A percentile compares a stretch with the other conserved stretches of the same genome.
phyloP scores from a whole-genome alignment of 2,329 filamentous ascomycete species.

The Fusarium sp. region DNA sequence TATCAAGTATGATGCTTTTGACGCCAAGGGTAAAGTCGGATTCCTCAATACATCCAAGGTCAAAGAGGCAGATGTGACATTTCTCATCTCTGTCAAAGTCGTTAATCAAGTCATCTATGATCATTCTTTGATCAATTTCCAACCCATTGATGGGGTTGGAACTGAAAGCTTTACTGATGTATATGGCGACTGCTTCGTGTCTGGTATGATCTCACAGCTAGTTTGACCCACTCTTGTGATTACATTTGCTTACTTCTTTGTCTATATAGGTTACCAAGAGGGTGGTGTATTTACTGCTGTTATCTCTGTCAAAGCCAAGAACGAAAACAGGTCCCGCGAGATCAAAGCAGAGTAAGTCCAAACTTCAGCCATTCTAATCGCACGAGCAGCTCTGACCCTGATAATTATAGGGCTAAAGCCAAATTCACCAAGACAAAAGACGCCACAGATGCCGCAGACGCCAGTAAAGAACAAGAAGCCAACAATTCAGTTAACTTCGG shows the following conservation, averaged over 20 bases:
- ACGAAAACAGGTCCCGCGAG: not conserved
- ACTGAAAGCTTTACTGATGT: not conserved
- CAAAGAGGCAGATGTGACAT: constrained; percentile 18
- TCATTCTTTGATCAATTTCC: not conserved
- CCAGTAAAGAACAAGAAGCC: not conserved
- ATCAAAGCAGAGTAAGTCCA: constrained; percentile 10
- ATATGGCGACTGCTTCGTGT: constrained; percentile 18
- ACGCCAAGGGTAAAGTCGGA: constrained; percentile 5
- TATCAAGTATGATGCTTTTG: constrained; percentile 14
- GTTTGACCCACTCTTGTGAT: too few relatives aligned
- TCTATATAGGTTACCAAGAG: constrained; percentile 7
- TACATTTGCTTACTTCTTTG: not conserved
- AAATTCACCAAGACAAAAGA: not conserved
- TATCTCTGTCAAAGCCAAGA: constrained; percentile 12
- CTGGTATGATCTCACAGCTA: too few relatives aligned
- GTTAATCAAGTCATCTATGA: constrained; percentile 20
- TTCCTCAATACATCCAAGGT: constrained; percentile 22
- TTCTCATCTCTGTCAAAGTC: constrained; percentile 23
- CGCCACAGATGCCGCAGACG: too few relatives aligned
- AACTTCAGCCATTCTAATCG: too few relatives aligned
- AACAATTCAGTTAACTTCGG: not conserved
- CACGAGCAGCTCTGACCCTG: too few relatives aligned
- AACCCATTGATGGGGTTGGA: not conserved
- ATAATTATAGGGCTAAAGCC: too few relatives aligned
- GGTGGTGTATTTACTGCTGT: constrained; percentile 11